Conservation (phyloP, 2,329 filamentous ascomycete genomes). For the Coleophoma eucalyptorum region DNA sequence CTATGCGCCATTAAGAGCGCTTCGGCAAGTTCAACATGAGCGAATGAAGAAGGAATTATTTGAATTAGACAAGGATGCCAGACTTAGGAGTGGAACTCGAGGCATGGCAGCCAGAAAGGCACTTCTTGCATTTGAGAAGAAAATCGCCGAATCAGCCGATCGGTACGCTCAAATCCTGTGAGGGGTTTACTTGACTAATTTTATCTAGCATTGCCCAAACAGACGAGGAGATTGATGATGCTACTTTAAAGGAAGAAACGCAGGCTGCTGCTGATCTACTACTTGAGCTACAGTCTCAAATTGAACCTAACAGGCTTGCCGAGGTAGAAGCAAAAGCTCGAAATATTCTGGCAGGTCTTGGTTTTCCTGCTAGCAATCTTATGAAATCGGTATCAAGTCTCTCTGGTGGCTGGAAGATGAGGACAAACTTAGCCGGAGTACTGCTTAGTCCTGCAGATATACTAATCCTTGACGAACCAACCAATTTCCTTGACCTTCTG, state of each 20-base stretch:
- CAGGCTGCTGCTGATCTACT: slow-evolving; percentile 68
- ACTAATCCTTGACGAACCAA: slow-evolving; percentile 81
- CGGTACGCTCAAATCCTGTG: slow-evolving; percentile 17
- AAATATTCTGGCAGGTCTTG: slow-evolving; percentile 64
- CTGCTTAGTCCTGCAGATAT: slow-evolving; percentile 73
- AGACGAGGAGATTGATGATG: slow-evolving; percentile 51
- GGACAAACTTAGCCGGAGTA: slow-evolving; percentile 59
- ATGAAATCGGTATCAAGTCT: slow-evolving; percentile 58
- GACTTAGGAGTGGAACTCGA: slow-evolving; percentile 68
- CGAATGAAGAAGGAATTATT: slow-evolving; percentile 61
- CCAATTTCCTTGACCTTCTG: slow-evolving; percentile 79
- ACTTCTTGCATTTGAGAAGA: slow-evolving; percentile 64
- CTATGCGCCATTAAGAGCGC: slow-evolving; percentile 53
- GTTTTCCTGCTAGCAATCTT: slow-evolving; percentile 63
- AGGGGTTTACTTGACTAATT: not conserved
- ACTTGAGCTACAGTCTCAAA: slow-evolving; percentile 61
- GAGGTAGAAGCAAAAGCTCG: slow-evolving; percentile 64
- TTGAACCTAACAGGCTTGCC: slow-evolving; percentile 62
- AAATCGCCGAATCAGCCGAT: slow-evolving; percentile 47
- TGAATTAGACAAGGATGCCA: slow-evolving; percentile 68
- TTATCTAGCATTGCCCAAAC: slow-evolving; percentile 40
- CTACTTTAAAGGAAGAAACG: slow-evolving; percentile 58
- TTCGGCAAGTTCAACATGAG: slow-evolving; percentile 60
- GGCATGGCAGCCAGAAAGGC: slow-evolving; percentile 75
- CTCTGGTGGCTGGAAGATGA: slow-evolving; percentile 77